A percentile compares a stretch with the other conserved stretches of the same genome.
phyloP scores from a whole-genome alignment of 2,329 filamentous ascomycete species.

The Colletotrichum karsti region DNA sequence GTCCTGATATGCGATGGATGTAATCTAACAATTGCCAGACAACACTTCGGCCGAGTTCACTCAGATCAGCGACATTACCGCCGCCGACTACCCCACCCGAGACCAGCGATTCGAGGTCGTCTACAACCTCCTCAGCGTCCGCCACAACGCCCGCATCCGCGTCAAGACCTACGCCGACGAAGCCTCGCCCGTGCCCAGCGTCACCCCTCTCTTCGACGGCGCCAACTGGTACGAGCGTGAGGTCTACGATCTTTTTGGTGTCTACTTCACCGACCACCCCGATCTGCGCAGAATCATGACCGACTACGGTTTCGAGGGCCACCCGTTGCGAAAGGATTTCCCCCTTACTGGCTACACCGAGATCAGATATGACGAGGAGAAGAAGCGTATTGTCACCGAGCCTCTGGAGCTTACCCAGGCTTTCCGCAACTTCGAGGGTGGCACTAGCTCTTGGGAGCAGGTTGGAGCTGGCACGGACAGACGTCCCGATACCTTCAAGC shows the following conservation, averaged over 20 bases:
- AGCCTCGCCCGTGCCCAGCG: slow-evolving; percentile 88
- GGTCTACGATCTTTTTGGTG: slow-evolving; percentile 96
- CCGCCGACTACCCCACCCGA: slow-evolving; percentile 93
- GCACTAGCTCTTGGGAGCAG: slow-evolving; percentile 75
- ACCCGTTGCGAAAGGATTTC: slow-evolving; percentile 97
- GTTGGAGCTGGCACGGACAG: slow-evolving; percentile 75
- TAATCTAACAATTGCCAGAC: slow-evolving; percentile 56
- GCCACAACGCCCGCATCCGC: slow-evolving; percentile 94
- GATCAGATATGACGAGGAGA: slow-evolving; percentile 98
- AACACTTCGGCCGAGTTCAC: slow-evolving; percentile 98
- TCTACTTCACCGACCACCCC: slow-evolving; percentile 95
- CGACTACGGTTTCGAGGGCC: slow-evolving; percentile 98
- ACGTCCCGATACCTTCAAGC: slow-evolving; percentile 89
- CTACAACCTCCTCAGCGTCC: slow-evolving; percentile 95
- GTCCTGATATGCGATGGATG: neutral
- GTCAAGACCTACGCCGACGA: slow-evolving; percentile 99
- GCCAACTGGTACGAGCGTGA: slow-evolving; percentile 99
- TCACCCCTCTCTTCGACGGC: slow-evolving; percentile 88
- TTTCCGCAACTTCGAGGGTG: slow-evolving; percentile 97
- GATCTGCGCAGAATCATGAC: slow-evolving; percentile 98
- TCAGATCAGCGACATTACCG: slow-evolving; percentile 90
- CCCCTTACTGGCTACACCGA: slow-evolving; percentile 98
- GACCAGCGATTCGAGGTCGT: slow-evolving; percentile 97
- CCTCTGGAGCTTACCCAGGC: slow-evolving; percentile 97
- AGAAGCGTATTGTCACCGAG: slow-evolving; percentile 99